phyloP scores from a whole-genome alignment of 345 rosid genomes.

The Linum lewisii region DNA sequence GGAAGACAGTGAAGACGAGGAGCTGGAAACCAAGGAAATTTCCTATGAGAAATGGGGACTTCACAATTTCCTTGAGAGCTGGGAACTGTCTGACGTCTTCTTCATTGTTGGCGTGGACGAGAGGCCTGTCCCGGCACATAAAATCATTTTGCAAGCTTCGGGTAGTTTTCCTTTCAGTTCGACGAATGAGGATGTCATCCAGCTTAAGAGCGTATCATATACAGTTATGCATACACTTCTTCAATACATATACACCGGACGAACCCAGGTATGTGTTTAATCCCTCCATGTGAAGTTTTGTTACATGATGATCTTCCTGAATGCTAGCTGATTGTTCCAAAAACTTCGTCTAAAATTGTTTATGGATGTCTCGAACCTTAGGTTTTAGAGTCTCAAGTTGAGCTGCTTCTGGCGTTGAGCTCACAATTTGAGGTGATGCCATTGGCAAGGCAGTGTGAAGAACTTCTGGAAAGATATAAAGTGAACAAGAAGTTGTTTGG shows the following conservation, averaged over 20 bases:
- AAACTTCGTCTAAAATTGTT: constrained; percentile 4
- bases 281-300: not conserved
- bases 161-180: constrained; percentile 55
- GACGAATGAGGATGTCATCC: constrained; percentile 36
- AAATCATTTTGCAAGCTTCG: constrained; percentile 70
- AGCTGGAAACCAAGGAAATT: constrained; percentile 29
- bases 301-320: not conserved
- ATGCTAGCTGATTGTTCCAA: not conserved
- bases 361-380: constrained; percentile 18
- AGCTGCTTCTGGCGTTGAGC: constrained; percentile 46
- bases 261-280: constrained; percentile 46
- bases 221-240: constrained; percentile 69
- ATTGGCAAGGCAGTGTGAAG: constrained; percentile 70
- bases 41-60: constrained; percentile 74
- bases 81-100: constrained; percentile 62
- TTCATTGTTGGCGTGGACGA: constrained; percentile 64
- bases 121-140: constrained; percentile 72
- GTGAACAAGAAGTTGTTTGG: constrained; percentile 42
- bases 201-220: constrained; percentile 41
- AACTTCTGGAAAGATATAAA: constrained; percentile 43
- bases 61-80: constrained; percentile 67
- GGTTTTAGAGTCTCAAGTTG: constrained; percentile 69
- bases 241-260: constrained; percentile 63
- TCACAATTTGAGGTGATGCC: constrained; percentile 57
- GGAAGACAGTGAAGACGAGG: constrained; percentile 35